Conservation (phyloP, 106 monocot species). For the Hemerocallis citrina region DNA sequence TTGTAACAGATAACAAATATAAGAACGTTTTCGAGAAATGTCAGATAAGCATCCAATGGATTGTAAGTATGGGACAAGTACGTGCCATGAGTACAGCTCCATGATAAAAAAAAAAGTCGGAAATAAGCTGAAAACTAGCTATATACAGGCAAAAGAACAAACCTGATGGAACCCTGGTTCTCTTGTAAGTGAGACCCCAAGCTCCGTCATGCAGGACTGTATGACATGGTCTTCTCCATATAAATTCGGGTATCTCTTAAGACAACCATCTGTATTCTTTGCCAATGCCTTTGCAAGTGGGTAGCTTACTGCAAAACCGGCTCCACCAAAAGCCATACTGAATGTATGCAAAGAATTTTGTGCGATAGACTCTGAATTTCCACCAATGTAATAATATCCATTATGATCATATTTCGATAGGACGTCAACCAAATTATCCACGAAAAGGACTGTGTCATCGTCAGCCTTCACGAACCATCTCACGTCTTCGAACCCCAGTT, state of each 20-base stretch:
- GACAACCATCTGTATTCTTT: conserved; percentile 22
- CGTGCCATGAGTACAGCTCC: not conserved
- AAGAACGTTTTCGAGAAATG: too few species aligned
- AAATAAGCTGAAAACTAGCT: not conserved
- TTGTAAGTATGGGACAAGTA: not conserved
- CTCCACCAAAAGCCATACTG: conserved; percentile 47
- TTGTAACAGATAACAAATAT: too few species aligned
- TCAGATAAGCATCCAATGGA: too few species aligned
- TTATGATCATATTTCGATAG: conserved; percentile 28
- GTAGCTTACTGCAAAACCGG: conserved; percentile 41
- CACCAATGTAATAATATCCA: conserved; percentile 29
- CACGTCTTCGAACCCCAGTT: not conserved
- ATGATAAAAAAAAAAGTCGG: not conserved
- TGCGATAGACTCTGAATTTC: conserved; percentile 26
- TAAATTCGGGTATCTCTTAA: conserved; percentile 29
- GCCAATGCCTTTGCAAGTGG: conserved; percentile 22
- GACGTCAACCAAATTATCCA: conserved; percentile 33
- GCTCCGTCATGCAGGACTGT: conserved; percentile 49
- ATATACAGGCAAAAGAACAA: not conserved
- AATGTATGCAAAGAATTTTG: conserved; percentile 32
- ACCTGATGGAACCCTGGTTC: conserved; percentile 47
- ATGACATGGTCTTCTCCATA: conserved; percentile 48
- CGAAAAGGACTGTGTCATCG: conserved; percentile 9
- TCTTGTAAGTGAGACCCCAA: conserved; percentile 35
- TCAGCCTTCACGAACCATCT: conserved; percentile 14